Evolutionary conservation across 306 rosid species (phyloP).

Genomic region (Rosa lucieae): DNA sequence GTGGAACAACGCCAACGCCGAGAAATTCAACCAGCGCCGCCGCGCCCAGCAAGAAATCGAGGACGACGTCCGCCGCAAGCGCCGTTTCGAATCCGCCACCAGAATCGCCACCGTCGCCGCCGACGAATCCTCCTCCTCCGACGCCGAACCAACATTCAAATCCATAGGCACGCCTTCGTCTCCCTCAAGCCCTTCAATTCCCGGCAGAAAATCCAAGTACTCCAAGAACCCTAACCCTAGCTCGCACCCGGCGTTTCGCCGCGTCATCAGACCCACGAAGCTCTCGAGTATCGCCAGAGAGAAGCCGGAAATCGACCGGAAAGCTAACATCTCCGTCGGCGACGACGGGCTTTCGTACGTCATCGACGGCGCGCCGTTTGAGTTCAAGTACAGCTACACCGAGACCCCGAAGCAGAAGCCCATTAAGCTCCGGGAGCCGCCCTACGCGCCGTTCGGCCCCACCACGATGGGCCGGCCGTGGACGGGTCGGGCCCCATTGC

Average conservation of each 20-base stretch:
- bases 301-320: slow-evolving; percentile 26
- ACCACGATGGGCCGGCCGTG: slow-evolving; percentile 70
- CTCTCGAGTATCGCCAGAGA: slow-evolving; percentile 20
- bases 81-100: slow-evolving; percentile 55
- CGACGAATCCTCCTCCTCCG: slow-evolving; percentile 14
- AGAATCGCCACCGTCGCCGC: slow-evolving; percentile 27
- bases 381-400: slow-evolving; percentile 93
- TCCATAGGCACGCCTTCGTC: slow-evolving; percentile 63
- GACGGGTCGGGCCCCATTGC: slow-evolving; percentile 86
- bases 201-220: slow-evolving; percentile 66
- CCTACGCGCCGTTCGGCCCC: slow-evolving; percentile 72
- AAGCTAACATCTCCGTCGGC: slow-evolving; percentile 48
- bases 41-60: slow-evolving; percentile 62
- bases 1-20: slow-evolving; percentile 82
- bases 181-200: slow-evolving; percentile 69
- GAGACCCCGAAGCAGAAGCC: slow-evolving; percentile 85
- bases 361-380: slow-evolving; percentile 81
- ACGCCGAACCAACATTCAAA: slow-evolving; percentile 31
- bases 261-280: slow-evolving; percentile 29
- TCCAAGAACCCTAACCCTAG: slow-evolving; percentile 48
- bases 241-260: slow-evolving; percentile 59
- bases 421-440: slow-evolving; percentile 65
- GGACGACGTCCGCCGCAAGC: slow-evolving; percentile 66
- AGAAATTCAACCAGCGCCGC: slow-evolving; percentile 57
- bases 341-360: slow-evolving; percentile 62